Conservation (phyloP, 2,329 filamentous ascomycete species). For the Colletotrichum orbiculare region DNA sequence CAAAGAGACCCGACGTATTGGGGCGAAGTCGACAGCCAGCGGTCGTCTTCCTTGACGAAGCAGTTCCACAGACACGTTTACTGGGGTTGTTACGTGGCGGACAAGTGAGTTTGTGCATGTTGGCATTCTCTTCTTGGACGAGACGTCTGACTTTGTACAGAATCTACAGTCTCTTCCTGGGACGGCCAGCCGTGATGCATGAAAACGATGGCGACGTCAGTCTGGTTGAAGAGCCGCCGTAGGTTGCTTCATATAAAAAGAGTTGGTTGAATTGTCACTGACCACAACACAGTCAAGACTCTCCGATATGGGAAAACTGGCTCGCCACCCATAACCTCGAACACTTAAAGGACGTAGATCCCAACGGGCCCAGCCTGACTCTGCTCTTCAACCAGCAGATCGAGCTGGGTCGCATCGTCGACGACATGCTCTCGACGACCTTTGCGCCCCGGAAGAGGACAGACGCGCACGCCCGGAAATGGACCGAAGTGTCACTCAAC, state of each 20-base stretch:
- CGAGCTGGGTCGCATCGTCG: conserved; percentile 38
- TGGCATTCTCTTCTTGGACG: too few relatives aligned
- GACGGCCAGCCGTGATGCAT: conserved; percentile 34
- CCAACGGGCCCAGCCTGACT: conserved; percentile 38
- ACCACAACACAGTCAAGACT: not conserved
- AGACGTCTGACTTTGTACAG: not conserved
- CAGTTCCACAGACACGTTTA: conserved; percentile 44
- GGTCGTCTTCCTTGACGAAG: conserved; percentile 36
- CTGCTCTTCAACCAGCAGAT: conserved; percentile 38
- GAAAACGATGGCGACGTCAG: conserved; percentile 36
- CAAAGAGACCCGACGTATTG: conserved; percentile 42
- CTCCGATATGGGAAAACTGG: conserved; percentile 26
- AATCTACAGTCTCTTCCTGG: conserved; percentile 37
- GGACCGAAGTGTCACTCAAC: conserved; percentile 14
- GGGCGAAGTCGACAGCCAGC: conserved; percentile 30
- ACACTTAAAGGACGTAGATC: conserved; percentile 36
- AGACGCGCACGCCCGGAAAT: not conserved
- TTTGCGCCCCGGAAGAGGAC: conserved; percentile 18
- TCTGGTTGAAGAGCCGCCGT: conserved; percentile 16
- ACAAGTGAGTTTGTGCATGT: conserved; percentile 35
- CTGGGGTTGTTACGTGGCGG: conserved; percentile 45
- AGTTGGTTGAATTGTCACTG: not conserved
- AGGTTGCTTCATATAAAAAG: not conserved
- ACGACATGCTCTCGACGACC: conserved; percentile 37
- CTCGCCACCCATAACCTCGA: conserved; percentile 35